A percentile compares a stretch with the other conserved stretches of the same genome.
Conservation (phyloP, 257 asterid genomes). For the Vinca minor region DNA sequence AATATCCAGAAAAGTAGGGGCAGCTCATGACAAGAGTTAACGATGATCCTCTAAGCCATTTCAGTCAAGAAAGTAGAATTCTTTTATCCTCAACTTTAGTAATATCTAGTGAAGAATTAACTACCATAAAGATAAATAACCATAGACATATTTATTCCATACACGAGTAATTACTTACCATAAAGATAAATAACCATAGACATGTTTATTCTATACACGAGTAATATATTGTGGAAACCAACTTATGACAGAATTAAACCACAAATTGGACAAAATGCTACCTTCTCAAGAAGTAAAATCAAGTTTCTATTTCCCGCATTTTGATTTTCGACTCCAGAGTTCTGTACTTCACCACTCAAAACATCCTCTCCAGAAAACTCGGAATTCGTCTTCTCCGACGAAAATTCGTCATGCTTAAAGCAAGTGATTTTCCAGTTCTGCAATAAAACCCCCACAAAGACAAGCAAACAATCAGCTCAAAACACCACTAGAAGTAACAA, state of each 20-base stretch:
- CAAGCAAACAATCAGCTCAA: neutral
- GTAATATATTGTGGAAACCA: neutral
- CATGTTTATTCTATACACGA: neutral
- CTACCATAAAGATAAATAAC: too few relatives aligned
- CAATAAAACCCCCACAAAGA: slow-evolving; percentile 10
- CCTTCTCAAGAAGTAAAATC: slow-evolving; percentile 42
- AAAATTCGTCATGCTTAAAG: slow-evolving; percentile 59
- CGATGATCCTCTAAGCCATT: neutral
- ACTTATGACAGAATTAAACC: slow-evolving; percentile 4
- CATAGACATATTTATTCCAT: too few relatives aligned
- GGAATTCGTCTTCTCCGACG: slow-evolving; percentile 35
- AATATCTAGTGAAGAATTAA: neutral
- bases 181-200: too few relatives aligned
- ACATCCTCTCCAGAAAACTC: slow-evolving; percentile 49
- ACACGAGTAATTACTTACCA: neutral
- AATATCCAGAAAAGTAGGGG: neutral
- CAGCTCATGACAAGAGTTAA: neutral
- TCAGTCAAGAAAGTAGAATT: neutral
- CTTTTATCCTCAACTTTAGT: neutral
- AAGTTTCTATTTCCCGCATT: slow-evolving; percentile 28
- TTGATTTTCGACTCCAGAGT: slow-evolving; percentile 37
- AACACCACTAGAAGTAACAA: neutral
- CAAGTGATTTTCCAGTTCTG: slow-evolving; percentile 68
- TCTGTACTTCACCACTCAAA: slow-evolving; percentile 35
- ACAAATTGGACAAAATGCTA: slow-evolving; percentile 7